Percentiles rank a stretch among this genome's conserved stretches.
These are phyloP conservation scores for Colletotrichum camelliae DNA, from an alignment of 2,329 filamentous ascomycete species.

Conservation along the genomic window DNA sequence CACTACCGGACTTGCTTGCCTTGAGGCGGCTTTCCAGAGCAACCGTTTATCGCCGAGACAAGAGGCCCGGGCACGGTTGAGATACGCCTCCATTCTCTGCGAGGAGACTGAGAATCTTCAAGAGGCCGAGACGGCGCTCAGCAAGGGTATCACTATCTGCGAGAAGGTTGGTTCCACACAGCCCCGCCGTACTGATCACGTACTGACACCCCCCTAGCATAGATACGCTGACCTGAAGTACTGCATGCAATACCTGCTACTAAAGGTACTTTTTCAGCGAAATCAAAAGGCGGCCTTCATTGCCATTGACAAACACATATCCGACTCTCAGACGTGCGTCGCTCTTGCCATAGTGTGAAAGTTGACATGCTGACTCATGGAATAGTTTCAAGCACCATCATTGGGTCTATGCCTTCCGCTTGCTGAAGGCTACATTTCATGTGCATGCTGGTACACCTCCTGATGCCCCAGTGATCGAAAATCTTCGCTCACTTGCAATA, in stretches of 20 bases:
- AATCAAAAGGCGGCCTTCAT: constrained; percentile 77
- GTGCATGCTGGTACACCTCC: constrained; percentile 64
- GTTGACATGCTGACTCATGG: background rate
- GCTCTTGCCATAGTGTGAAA: background rate
- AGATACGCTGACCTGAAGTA: constrained; percentile 73
- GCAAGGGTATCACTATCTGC: constrained; percentile 73
- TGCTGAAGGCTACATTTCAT: constrained; percentile 74
- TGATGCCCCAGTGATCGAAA: constrained; percentile 70
- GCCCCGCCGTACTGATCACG: background rate
- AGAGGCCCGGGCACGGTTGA: constrained; percentile 72
- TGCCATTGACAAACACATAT: constrained; percentile 71
- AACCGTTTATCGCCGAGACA: constrained; percentile 65
- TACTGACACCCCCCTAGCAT: constrained; percentile 42
- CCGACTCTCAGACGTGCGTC: constrained; percentile 69
- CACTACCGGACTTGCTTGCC: constrained; percentile 73
- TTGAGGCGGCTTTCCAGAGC: constrained; percentile 72
- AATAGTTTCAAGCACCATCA: constrained; percentile 67
- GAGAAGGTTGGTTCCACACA: constrained; percentile 57
- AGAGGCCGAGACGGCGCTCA: constrained; percentile 74
- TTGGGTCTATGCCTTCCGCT: constrained; percentile 80
- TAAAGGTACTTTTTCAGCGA: constrained; percentile 72
- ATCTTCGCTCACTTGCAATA: constrained; percentile 66
- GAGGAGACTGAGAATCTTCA: constrained; percentile 80
- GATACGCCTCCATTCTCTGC: constrained; percentile 73
- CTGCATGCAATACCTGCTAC: constrained; percentile 75